Evolutionary conservation across 495 filamentous ascomycete species (phyloP).

Genomic region (Pyrenula massariospora): DNA sequence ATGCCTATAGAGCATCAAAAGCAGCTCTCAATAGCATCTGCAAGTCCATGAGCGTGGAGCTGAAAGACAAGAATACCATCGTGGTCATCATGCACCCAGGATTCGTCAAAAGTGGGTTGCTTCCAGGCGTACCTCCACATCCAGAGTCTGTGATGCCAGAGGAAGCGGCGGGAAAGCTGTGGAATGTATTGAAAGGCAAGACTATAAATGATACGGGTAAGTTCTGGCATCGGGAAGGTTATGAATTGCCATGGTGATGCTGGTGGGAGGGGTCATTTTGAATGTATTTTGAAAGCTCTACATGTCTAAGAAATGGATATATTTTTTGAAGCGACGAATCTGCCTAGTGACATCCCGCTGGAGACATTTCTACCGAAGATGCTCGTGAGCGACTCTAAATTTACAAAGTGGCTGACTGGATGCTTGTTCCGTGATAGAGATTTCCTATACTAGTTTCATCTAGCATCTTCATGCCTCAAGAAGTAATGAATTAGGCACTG

Average conservation of each 20-base stretch:
- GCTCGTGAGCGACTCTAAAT: too few species aligned
- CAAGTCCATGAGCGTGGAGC: conserved; percentile 23
- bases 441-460: too few species aligned
- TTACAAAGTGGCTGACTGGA: too few species aligned
- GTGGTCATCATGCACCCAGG: conserved; percentile 28
- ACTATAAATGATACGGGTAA: conserved; percentile 17
- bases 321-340: too few species aligned
- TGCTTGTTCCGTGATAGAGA: too few species aligned
- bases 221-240: conserved; percentile 24
- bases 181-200: conserved; percentile 19
- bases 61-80: conserved; percentile 18
- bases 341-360: too few species aligned
- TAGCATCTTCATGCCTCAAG: too few species aligned
- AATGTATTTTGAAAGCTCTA: too few species aligned
- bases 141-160: conserved; percentile 22
- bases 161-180: conserved; percentile 23
- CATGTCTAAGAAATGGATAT: too few species aligned
- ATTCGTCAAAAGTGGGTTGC: conserved; percentile 15
- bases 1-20: conserved; percentile 50
- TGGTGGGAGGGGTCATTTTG: conserved; percentile 1
- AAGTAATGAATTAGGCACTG: too few species aligned
- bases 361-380: too few species aligned
- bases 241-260: conserved; percentile 22
- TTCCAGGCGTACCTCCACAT: conserved; percentile 2
- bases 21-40: conserved; percentile 29